Base-by-base conservation (phyloP, 148 eudicot species). In the Rhododendron mucronatum region DNA sequence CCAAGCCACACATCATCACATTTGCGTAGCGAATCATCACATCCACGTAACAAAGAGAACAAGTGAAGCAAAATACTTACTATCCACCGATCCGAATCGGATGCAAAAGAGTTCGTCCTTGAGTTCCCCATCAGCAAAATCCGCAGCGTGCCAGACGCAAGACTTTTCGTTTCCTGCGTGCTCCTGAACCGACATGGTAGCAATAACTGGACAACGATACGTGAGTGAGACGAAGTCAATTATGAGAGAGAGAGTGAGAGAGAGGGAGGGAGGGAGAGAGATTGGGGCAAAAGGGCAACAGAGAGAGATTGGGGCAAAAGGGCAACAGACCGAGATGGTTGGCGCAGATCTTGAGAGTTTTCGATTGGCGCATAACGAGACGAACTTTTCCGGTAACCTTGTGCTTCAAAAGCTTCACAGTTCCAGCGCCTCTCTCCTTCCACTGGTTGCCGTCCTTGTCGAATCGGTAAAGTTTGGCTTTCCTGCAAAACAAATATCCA, bases 301-400 rank as follows among this genome's bases (percentile, higher is more conserved):
- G 20, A 78, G 61, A n/a, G 84, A 5, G 69, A 21, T 4, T 26
- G 14, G 11, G 41, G 21, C 41, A 65, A 73, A 23, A 61, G 41
- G 21, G 59, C 48, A 41, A 7, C 13, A 33, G 4, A 96, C 98
- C 93, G 44, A 94, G 93, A 90, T 96, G 99, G 78, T 96, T 96
- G 73, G 99, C 99, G 84, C 99, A 96, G 90, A 96, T 96, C 94
- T 96, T 96, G 44, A 95, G 97, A 3, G 98, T 96, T 86, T 95
- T 96, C 23, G 95, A 92, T 85, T 96, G 98, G 50, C 98, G 93
- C 99, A 96, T 96, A 47, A 96, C 98, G 33, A 96, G 94, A 16
- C 99, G 92, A 89, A 95, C 95, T 84, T 94, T 96, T 16, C 92
- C 95, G 28, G 88, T 89, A 21, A 84, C 95, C 93, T 95, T 96